Conservation (phyloP, 169 alveolate genomes). For the Plasmodium falciparum region DNA sequence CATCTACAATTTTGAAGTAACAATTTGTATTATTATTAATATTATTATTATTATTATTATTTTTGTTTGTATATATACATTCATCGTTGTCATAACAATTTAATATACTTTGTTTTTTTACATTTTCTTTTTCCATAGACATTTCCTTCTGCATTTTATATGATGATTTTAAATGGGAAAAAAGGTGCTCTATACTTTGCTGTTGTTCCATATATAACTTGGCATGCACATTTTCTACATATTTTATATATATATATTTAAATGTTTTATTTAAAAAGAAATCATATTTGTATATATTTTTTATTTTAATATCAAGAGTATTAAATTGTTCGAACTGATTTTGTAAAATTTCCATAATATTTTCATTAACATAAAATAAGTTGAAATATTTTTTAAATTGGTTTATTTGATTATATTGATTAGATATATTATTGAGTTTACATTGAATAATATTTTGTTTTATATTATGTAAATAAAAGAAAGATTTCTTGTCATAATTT, state of each 20-base stretch:
- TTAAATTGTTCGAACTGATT: constrained; percentile 13
- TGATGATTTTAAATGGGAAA: too few species aligned
- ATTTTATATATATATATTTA: constrained; percentile 34
- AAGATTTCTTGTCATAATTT: constrained; percentile 11
- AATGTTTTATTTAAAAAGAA: constrained; percentile 57
- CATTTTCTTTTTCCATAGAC: too few species aligned
- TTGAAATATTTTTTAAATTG: constrained; percentile 19
- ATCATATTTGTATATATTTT: constrained; percentile 29
- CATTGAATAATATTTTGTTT: constrained; percentile 15
- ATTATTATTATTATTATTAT: too few species aligned
- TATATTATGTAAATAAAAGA: constrained; percentile 18
- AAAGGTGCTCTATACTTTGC: neutral
- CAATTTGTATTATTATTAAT: neutral
- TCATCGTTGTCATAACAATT: too few species aligned
- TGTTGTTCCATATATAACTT: constrained; percentile 13
- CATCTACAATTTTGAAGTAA: constrained; percentile 37
- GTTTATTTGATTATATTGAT: neutral
- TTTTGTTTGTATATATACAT: too few species aligned
- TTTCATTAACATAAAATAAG: constrained; percentile 24
- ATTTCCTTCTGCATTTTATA: too few species aligned
- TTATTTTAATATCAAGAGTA: constrained; percentile 16
- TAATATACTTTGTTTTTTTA: too few species aligned
- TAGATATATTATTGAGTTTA: neutral
- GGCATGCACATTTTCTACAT: constrained; percentile 41
- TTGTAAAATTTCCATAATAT: constrained; percentile 18